Percentiles rank a stretch among this genome's conserved stretches.
Evolutionary conservation across 495 filamentous ascomycete genomes (phyloP).

Genomic region (Aspergillus kassunensis): DNA sequence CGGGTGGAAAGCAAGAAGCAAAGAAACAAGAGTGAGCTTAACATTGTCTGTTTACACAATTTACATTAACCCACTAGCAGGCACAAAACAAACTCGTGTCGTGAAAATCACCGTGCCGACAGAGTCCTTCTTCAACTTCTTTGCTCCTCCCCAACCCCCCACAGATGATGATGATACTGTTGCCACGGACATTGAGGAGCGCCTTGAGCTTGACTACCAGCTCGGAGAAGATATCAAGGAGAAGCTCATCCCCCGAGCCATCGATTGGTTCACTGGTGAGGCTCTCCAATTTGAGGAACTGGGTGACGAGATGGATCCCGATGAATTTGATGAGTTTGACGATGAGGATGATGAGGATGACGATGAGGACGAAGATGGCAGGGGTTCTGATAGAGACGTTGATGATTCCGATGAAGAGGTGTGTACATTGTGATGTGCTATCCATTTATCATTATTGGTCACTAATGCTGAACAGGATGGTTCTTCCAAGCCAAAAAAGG

Average conservation of each 20-base stretch:
- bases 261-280: constrained; percentile 99
- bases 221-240: constrained; percentile 99
- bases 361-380: constrained; percentile 78
- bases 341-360: constrained; percentile 87
- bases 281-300: constrained; percentile 95
- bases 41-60: not conserved
- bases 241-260: constrained; percentile 96
- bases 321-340: constrained; percentile 88
- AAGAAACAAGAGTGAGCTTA: constrained; percentile 89
- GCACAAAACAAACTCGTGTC: constrained; percentile 97
- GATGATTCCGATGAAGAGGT: constrained; percentile 95
- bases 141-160: constrained; percentile 88
- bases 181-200: constrained; percentile 90
- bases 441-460: constrained; percentile 14
- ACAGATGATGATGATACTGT: constrained; percentile 71
- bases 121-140: constrained; percentile 99
- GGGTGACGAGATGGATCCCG: constrained; percentile 80
- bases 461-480: constrained; percentile 67
- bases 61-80: constrained; percentile 38
- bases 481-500: constrained; percentile 93
- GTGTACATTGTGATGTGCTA: constrained; percentile 27
- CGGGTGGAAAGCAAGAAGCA: constrained; percentile 99
- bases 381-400: constrained; percentile 41
- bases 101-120: constrained; percentile 98
- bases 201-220: constrained; percentile 97